Evolutionary conservation across 208 protist species (phyloP), one percentile per base, ranked within the genome.

Genomic region (Trypanosoma melophagium): DNA sequence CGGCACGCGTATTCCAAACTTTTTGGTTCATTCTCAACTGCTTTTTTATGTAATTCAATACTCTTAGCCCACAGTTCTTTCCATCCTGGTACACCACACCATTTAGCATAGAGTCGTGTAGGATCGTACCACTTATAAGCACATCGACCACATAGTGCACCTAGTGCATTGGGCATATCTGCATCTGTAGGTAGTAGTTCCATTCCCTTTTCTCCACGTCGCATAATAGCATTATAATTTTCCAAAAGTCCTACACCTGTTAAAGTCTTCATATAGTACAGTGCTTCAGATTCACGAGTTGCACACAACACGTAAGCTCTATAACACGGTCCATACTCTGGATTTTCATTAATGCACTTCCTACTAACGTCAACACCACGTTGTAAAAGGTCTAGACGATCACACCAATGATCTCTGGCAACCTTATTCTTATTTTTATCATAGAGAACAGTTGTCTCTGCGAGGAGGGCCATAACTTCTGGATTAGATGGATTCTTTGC

Each of bases 271-370:
- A 86, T 72, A 69, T 87, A 92, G 76, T 92, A 95, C 21, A 90
- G 78, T 38, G 84, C 83, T 65, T 95, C 89, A 7, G 84, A 68
- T 68, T 90, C 84, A 21, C 86, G 79, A 17, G 84, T 79, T 22
- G 89, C 86, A 61, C 79, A 88, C 69, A 95, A 65, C 28, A 92
- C 86, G 60, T 91, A 92, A 62, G 82, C 86, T 68, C 89, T 82
- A 75, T 90, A 92, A 73, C 89, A 95, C 53, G 86, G 89, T 13
- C 84, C 84, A 64, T 92, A 92, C 19, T 89, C 73, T 14, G 76
- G 81, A 73, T 95, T 84, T 66, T 95, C 86, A 40, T 91, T 88
- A 51, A 95, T 87, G 73, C 89, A 95, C 74, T 92, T 92, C 47
- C 86, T 81, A 69, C 85, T 95, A n/a, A 92, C 86, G 59, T 95